Evolutionary conservation across 176 grass and related monocot species (phyloP).

Genomic region (Carex pumila): DNA sequence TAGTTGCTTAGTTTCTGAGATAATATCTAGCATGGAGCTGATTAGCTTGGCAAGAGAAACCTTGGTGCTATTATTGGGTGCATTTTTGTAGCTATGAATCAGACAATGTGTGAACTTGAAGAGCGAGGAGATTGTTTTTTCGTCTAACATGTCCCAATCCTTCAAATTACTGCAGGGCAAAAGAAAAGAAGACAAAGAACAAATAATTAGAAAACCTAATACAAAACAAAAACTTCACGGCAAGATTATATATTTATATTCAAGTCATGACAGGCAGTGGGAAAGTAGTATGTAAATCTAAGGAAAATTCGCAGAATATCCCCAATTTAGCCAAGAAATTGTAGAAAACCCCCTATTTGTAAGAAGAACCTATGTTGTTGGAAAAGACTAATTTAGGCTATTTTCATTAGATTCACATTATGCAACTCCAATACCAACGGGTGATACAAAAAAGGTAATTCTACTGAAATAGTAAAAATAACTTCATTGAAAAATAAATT

Average conservation of each 20-base stretch:
- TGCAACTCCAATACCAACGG: not conserved
- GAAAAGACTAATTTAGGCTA: not conserved
- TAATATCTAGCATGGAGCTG: conserved; percentile 54
- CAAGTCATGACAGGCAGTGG: not conserved
- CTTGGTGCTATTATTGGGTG: conserved; percentile 30
- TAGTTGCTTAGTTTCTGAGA: conserved; percentile 54
- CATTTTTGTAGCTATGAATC: conserved; percentile 51
- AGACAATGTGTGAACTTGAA: conserved; percentile 56
- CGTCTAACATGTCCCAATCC: conserved; percentile 37
- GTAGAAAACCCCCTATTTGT: not conserved
- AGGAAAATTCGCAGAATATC: not conserved
- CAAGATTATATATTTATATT: conserved; percentile 7
- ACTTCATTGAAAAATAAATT: not conserved
- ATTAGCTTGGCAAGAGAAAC: conserved; percentile 48
- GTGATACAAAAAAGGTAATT: not conserved
- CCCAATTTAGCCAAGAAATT: not conserved
- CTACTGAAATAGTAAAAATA: not conserved
- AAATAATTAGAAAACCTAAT: conserved; percentile 14
- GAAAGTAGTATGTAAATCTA: not conserved
- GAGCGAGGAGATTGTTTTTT: conserved; percentile 32
- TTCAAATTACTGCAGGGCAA: conserved; percentile 45
- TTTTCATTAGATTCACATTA: not conserved
- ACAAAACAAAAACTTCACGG: conserved; percentile 1
- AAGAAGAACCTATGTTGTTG: not conserved
- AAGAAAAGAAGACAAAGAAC: not conserved